Conservation (phyloP, 2,329 filamentous ascomycete species). For the Ambrosiella xylebori region DNA sequence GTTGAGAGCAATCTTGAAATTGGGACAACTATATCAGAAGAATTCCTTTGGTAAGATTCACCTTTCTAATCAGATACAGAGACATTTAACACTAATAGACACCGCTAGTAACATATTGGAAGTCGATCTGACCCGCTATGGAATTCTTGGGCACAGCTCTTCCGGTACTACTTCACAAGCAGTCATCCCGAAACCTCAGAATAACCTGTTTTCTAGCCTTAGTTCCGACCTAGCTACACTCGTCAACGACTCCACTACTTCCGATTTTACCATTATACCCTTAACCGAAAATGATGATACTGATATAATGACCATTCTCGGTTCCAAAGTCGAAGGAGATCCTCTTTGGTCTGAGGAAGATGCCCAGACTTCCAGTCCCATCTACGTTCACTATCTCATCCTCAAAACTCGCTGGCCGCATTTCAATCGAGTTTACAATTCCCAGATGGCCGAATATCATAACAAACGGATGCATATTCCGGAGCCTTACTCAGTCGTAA, state of each 20-base stretch:
- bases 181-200: slow-evolving; percentile 15
- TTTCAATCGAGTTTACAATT: slow-evolving; percentile 76
- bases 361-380: slow-evolving; percentile 56
- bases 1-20: slow-evolving; percentile 53
- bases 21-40: slow-evolving; percentile 57
- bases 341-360: slow-evolving; percentile 51
- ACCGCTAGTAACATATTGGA: slow-evolving; percentile 61
- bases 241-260: slow-evolving; percentile 73
- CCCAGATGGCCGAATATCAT: slow-evolving; percentile 95
- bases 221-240: slow-evolving; percentile 69
- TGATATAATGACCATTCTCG: slow-evolving; percentile 74
- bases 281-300: slow-evolving; percentile 56
- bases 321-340: slow-evolving; percentile 60
- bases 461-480: slow-evolving; percentile 96
- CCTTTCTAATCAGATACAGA: background rate
- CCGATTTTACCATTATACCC: slow-evolving; percentile 83
- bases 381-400: slow-evolving; percentile 90
- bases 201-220: slow-evolving; percentile 27
- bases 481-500: slow-evolving; percentile 85
- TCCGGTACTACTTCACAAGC: slow-evolving; percentile 33
- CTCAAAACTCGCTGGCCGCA: slow-evolving; percentile 92
- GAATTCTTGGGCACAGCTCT: slow-evolving; percentile 46
- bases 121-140: slow-evolving; percentile 81
- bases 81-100: slow-evolving; percentile 14
- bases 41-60: slow-evolving; percentile 52